Base-by-base conservation (phyloP, 768 basidiomycete genomes). In the Suillus brevipes region DNA sequence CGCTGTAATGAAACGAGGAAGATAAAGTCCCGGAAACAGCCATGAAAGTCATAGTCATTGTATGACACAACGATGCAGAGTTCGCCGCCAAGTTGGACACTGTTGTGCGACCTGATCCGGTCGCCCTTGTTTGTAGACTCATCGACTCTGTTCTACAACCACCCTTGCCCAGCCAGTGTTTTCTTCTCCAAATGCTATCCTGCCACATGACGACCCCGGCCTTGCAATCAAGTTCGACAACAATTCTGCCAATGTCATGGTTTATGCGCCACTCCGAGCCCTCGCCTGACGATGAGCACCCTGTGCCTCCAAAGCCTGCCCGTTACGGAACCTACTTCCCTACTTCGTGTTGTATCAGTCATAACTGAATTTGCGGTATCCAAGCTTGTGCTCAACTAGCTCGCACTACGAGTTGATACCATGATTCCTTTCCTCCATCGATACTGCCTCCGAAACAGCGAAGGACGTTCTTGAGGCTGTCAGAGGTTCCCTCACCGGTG, bases 311-410 rank as follows among this genome's bases (percentile, higher is more conserved):
- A 49, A 49, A 87, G 72, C 75, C 79, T 45, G 69, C 74, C 52
- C 28, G 56, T 70, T 31, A 73, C 67, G 62, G 74, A 73, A 47
- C 71, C 78, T 64, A 73, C 72, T n/a, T 43, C 6, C 37, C 83
- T 97, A 12, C 94, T 95, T 53, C 85, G 92, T n/a, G n/a, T 98
- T 65, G 90, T 92, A 1, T 93, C 95, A 1, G 84, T 84, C 25
- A 86, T 99, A 47, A 83, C 86, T 37, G 88, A 89, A 65, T 81
- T 94, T 58, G 79, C 80, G 60, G 78, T 83, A 16, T 89, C 91
- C 8, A 96, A 99, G 73, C 96, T 95, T 31, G 88, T 97, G 71
- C 90, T 99, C 67, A 83, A 87, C 6, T 93, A 98, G 71, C 89
- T 99, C 13, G 96, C 95, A 7, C 87, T 4, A 95, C 94, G 43